phyloP scores from a whole-genome alignment of 2,329 filamentous ascomycete genomes.

The Sclerotinia nivalis region DNA sequence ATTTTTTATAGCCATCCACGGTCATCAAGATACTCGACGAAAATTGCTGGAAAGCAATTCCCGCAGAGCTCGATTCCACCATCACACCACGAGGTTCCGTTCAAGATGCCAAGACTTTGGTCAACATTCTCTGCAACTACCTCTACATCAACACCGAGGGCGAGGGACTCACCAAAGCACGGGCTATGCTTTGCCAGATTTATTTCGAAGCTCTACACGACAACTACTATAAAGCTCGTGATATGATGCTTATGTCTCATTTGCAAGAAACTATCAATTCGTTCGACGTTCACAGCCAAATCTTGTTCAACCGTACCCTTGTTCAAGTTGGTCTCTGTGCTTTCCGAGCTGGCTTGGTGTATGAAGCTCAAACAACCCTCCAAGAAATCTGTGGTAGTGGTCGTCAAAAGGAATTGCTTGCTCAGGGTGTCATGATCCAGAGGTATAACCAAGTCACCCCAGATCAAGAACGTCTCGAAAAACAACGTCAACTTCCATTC shows the following conservation, averaged over 20 bases:
- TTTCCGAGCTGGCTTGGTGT: slow-evolving; percentile 94
- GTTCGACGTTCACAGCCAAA: slow-evolving; percentile 96
- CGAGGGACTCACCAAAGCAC: slow-evolving; percentile 79
- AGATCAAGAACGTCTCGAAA: slow-evolving; percentile 95
- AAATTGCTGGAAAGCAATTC: slow-evolving; percentile 84
- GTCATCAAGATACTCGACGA: slow-evolving; percentile 94
- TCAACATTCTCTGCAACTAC: slow-evolving; percentile 89
- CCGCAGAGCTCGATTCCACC: slow-evolving; percentile 67
- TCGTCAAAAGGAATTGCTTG: slow-evolving; percentile 94
- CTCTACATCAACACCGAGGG: slow-evolving; percentile 89
- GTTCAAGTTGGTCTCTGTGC: slow-evolving; percentile 98
- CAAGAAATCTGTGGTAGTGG: slow-evolving; percentile 98
- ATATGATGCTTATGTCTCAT: slow-evolving; percentile 99
- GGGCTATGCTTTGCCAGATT: slow-evolving; percentile 97
- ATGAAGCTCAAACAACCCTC: slow-evolving; percentile 95
- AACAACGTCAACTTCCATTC: slow-evolving; percentile 96
- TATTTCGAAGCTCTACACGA: slow-evolving; percentile 98
- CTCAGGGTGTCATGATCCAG: slow-evolving; percentile 98
- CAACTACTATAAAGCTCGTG: slow-evolving; percentile 95
- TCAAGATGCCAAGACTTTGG: slow-evolving; percentile 70
- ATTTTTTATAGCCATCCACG: slow-evolving; percentile 65
- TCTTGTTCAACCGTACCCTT: slow-evolving; percentile 96
- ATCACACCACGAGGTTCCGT: slow-evolving; percentile 74
- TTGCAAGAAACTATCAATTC: slow-evolving; percentile 94
- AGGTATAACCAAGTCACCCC: slow-evolving; percentile 94